These are phyloP conservation scores for Talaromyces adpressus DNA, from an alignment of 495 filamentous ascomycete genomes.

Conservation along the genomic window DNA sequence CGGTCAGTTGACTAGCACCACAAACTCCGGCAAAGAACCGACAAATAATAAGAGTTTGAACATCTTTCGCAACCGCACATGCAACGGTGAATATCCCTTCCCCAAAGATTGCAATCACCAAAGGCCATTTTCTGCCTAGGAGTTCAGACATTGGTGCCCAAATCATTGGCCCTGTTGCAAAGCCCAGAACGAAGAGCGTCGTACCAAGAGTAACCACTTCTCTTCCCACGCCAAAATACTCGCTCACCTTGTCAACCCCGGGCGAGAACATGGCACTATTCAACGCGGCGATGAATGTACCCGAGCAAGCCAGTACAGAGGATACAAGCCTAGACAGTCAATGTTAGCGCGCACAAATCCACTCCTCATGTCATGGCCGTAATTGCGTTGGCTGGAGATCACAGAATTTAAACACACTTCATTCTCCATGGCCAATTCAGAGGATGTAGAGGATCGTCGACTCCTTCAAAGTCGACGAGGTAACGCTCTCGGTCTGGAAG, in stretches of 20 bases:
- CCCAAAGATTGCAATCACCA: conserved; percentile 36
- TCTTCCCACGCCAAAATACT: conserved; percentile 33
- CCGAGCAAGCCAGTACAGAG: conserved; percentile 30
- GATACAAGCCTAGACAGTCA: conserved; percentile 45
- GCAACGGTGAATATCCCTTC: conserved; percentile 47
- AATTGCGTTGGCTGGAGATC: neutral
- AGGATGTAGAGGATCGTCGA: conserved; percentile 42
- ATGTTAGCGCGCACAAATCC: neutral
- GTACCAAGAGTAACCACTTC: conserved; percentile 43
- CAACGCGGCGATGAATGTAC: conserved; percentile 47
- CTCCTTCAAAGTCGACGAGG: conserved; percentile 47
- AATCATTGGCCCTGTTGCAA: conserved; percentile 40
- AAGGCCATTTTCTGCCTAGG: conserved; percentile 41
- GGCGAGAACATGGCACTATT: conserved; percentile 45
- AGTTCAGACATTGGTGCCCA: conserved; percentile 52
- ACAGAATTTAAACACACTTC: conserved; percentile 21
- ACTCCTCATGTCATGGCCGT: neutral
- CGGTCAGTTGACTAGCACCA: conserved; percentile 26
- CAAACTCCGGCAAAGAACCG: conserved; percentile 32
- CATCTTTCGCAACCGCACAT: conserved; percentile 42
- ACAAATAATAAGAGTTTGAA: conserved; percentile 32
- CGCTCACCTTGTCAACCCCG: conserved; percentile 27
- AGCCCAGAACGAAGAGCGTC: conserved; percentile 43
- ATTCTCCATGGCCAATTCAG: conserved; percentile 41
- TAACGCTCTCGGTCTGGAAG: conserved; percentile 35